These are phyloP conservation scores for Fusarium concolor DNA, from an alignment of 2,329 filamentous ascomycete species.

Conservation along the genomic window DNA sequence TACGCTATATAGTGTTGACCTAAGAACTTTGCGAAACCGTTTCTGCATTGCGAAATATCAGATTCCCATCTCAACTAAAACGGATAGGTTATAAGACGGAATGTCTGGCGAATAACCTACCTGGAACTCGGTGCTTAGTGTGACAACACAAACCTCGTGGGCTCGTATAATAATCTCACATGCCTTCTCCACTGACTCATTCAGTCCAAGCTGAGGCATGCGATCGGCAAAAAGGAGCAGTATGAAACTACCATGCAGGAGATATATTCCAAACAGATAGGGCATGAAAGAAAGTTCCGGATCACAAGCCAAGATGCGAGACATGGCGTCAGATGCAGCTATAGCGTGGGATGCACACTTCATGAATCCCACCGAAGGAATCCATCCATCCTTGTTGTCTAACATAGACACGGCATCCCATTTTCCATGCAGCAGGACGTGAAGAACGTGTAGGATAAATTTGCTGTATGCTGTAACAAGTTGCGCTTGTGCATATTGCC, in stretches of 20 bases:
- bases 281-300: slow-evolving; percentile 2
- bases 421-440: neutral
- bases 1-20: neutral
- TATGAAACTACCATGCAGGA: neutral
- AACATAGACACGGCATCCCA: neutral
- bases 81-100: too few species aligned
- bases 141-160: neutral
- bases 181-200: neutral
- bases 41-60: neutral
- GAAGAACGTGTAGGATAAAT: neutral
- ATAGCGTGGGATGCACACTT: slow-evolving; percentile 1
- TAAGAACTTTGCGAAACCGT: neutral
- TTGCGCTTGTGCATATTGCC: neutral
- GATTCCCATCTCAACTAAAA: neutral
- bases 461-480: slow-evolving; percentile 6
- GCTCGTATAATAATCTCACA: slow-evolving; percentile 4
- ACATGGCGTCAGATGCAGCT: neutral
- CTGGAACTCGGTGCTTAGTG: neutral
- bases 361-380: slow-evolving; percentile 1
- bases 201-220: neutral
- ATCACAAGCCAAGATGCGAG: neutral
- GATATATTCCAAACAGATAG: neutral
- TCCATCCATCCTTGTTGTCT: slow-evolving; percentile 6
- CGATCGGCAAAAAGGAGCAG: neutral
- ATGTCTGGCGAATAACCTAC: neutral